Conservation (phyloP, 768 basidiomycete genomes). For the Solioccasus polychromus region DNA sequence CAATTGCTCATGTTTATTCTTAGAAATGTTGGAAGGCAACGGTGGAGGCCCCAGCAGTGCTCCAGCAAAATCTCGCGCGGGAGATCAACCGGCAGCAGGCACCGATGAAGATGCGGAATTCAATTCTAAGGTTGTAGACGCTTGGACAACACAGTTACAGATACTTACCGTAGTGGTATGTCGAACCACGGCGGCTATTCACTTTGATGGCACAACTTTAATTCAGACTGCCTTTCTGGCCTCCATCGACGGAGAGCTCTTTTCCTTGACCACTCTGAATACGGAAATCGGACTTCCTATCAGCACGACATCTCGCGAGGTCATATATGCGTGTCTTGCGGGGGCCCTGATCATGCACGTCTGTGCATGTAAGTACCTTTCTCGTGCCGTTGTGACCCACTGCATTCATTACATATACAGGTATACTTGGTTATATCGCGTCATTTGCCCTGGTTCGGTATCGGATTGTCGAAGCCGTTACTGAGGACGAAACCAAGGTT, state of each 20-base stretch:
- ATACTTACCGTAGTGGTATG: conserved; percentile 28
- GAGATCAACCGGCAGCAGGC: neutral
- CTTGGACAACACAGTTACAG: conserved; percentile 29
- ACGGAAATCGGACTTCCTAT: conserved; percentile 16
- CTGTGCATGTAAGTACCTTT: conserved; percentile 22
- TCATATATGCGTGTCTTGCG: conserved; percentile 28
- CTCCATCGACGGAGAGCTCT: conserved; percentile 27
- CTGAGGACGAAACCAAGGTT: conserved; percentile 17
- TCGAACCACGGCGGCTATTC: neutral
- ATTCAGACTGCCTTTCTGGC: conserved; percentile 30
- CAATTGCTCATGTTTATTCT: neutral
- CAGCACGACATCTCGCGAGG: conserved; percentile 11
- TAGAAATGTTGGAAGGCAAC: conserved; percentile 3
- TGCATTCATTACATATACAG: conserved; percentile 6
- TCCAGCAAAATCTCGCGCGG: conserved; percentile 4
- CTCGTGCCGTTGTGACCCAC: neutral
- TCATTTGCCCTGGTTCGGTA: conserved; percentile 31
- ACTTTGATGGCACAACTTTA: neutral
- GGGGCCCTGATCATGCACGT: conserved; percentile 32
- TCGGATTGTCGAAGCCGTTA: conserved; percentile 15
- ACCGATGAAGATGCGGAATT: conserved; percentile 9
- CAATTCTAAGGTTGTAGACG: conserved; percentile 18
- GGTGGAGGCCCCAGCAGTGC: conserved; percentile 6
- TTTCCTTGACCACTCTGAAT: conserved; percentile 22
- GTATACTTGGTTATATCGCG: conserved; percentile 26